Evolutionary conservation across 1,284 basidiomycete species (phyloP).

Genomic region (Pyrrhoderma lamaoense): DNA sequence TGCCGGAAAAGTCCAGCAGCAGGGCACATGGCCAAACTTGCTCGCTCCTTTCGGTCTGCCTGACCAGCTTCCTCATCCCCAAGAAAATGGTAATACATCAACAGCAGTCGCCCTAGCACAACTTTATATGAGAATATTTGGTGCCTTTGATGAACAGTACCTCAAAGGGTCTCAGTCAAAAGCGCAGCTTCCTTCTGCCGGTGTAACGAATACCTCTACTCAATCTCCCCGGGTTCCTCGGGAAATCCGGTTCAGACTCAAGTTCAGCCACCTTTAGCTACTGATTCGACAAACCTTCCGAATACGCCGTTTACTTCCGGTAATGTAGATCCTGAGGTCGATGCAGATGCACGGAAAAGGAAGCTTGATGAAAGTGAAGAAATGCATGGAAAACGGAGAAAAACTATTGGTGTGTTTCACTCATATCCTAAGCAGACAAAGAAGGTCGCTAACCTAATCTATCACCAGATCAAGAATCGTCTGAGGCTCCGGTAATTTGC

Average conservation of each 20-base stretch:
- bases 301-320: slow-evolving; percentile 27
- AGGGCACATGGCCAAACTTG: slow-evolving; percentile 45
- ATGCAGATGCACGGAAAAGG: slow-evolving; percentile 55
- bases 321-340: slow-evolving; percentile 36
- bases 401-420: slow-evolving; percentile 45
- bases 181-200: slow-evolving; percentile 8
- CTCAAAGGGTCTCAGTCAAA: slow-evolving; percentile 35
- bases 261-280: slow-evolving; percentile 20
- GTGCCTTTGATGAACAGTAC: slow-evolving; percentile 63
- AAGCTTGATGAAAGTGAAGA: slow-evolving; percentile 58
- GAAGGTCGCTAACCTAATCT: slow-evolving; percentile 5
- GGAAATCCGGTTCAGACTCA: slow-evolving; percentile 10
- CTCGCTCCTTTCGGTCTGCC: slow-evolving; percentile 56
- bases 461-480: slow-evolving; percentile 13
- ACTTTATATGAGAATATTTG: slow-evolving; percentile 53
- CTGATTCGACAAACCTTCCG: slow-evolving; percentile 23
- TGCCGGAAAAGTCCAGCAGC: slow-evolving; percentile 36
- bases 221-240: slow-evolving; percentile 13
- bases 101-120: slow-evolving; percentile 45
- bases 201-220: slow-evolving; percentile 18
- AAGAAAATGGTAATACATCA: slow-evolving; percentile 38
- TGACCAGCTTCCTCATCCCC: slow-evolving; percentile 42
- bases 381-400: slow-evolving; percentile 59
- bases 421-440: slow-evolving; percentile 9
- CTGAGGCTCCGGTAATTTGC: slow-evolving; percentile 11